Conservation (phyloP, 2,329 filamentous ascomycete genomes). For the Colletotrichum sp. region DNA sequence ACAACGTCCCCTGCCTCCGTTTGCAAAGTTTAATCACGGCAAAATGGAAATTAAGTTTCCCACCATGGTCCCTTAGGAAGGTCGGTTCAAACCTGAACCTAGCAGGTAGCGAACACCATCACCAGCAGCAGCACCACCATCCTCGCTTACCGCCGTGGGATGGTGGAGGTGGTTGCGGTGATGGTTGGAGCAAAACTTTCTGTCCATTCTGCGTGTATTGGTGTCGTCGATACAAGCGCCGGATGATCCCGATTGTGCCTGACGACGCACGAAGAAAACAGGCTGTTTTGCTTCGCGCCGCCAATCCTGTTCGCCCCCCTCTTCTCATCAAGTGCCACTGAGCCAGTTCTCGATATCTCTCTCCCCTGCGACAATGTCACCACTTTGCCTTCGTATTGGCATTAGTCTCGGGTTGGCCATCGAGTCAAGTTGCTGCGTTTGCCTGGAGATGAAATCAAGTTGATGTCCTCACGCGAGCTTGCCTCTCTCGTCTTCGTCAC, state of each 20-base stretch:
- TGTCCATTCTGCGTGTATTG: background rate
- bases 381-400: background rate
- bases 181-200: background rate
- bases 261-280: background rate
- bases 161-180: background rate
- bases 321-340: background rate
- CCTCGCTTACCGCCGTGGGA: background rate
- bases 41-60: background rate
- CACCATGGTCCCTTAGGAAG: background rate
- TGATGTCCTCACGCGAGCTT: background rate
- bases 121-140: background rate
- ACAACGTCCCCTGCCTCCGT: background rate
- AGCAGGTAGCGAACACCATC: background rate
- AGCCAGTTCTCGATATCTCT: background rate
- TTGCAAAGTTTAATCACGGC: background rate
- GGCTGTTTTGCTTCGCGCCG: background rate
- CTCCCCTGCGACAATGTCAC: background rate
- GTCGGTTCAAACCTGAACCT: background rate
- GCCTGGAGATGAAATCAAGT: background rate
- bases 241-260: background rate
- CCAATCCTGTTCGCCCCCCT: background rate
- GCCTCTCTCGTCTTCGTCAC: background rate
- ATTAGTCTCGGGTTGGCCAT: background rate
- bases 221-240: background rate
- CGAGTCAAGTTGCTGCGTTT: background rate